A percentile compares a stretch with the other conserved stretches of the same genome.
phyloP scores from a whole-genome alignment of 225 moss, liverwort and hornwort genomes.

The Ulota crispa region DNA sequence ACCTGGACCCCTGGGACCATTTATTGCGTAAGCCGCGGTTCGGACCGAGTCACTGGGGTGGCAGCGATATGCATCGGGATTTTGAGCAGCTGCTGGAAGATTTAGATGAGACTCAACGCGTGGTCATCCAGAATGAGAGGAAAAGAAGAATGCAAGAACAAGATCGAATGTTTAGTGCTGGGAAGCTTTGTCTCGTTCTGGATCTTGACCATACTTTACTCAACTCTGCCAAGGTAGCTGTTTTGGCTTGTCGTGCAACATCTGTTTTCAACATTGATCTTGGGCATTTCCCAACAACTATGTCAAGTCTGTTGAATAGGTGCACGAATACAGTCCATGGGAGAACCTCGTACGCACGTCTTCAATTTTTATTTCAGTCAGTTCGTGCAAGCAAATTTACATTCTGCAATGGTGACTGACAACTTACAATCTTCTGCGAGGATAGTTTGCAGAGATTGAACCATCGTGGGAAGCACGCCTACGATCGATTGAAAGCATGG shows the following conservation, averaged over 20 bases:
- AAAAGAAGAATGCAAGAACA: conserved; percentile 96
- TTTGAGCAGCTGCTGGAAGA: conserved; percentile 79
- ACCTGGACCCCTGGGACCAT: conserved; percentile 34
- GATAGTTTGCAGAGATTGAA: conserved; percentile 96
- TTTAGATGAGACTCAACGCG: conserved; percentile 68
- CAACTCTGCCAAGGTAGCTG: conserved; percentile 91
- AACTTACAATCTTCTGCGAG: conserved; percentile 24
- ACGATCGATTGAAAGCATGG: conserved; percentile 74
- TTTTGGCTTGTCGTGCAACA: conserved; percentile 19
- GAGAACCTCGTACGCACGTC: neutral
- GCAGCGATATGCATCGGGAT: conserved; percentile 73
- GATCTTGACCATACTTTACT: conserved; percentile 97
- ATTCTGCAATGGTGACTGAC: conserved; percentile 18
- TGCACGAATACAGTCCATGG: conserved; percentile 15
- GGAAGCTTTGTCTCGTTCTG: conserved; percentile 92
- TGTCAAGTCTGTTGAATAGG: conserved; percentile 16
- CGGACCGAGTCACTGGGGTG: conserved; percentile 88
- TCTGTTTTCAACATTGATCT: conserved; percentile 6
- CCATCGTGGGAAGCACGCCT: conserved; percentile 94
- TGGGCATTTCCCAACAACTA: conserved; percentile 5
- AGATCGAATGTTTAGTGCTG: conserved; percentile 96
- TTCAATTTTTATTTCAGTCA: neutral
- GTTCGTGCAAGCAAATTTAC: conserved; percentile 2
- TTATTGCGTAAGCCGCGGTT: conserved; percentile 72
- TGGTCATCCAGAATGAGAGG: conserved; percentile 77